Evolutionary conservation across 495 filamentous ascomycete species (phyloP).

Genomic region (Recurvomyces mirabilis): DNA sequence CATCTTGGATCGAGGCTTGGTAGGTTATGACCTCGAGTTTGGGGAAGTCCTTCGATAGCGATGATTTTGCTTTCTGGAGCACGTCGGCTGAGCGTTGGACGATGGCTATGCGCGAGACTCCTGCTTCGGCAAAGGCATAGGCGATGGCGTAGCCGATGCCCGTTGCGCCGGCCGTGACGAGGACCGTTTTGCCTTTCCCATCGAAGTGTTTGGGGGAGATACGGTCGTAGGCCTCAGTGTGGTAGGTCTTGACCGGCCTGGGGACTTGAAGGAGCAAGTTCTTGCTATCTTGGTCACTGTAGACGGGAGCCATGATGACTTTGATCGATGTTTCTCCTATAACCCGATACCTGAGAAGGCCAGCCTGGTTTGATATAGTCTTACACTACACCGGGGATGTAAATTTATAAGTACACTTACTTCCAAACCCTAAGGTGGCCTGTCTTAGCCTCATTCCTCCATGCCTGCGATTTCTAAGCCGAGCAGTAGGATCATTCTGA

Average conservation of each 20-base stretch:
- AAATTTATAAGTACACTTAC: too few species aligned
- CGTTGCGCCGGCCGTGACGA: slow-evolving; percentile 3
- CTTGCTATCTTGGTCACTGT: too few species aligned
- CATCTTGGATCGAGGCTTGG: slow-evolving; percentile 4
- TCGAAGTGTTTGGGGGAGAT: slow-evolving; percentile 1
- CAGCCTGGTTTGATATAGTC: too few species aligned
- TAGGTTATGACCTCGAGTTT: slow-evolving; percentile 1
- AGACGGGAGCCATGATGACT: too few species aligned
- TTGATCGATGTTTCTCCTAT: too few species aligned
- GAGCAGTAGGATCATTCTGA: too few species aligned
- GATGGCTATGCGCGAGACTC: not conserved
- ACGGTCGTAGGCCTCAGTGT: not conserved
- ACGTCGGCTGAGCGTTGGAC: not conserved
- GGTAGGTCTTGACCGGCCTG: slow-evolving; percentile 1
- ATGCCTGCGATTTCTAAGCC: too few species aligned
- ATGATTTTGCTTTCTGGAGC: not conserved
- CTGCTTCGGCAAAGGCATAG: slow-evolving; percentile 2
- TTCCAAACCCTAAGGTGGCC: too few species aligned
- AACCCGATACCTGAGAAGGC: too few species aligned
- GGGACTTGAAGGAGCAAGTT: not conserved
- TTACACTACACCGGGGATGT: too few species aligned
- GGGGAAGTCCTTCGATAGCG: not conserved
- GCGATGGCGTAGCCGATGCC: slow-evolving; percentile 5
- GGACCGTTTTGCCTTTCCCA: slow-evolving; percentile 1
- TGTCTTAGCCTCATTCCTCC: too few species aligned